phyloP scores from a whole-genome alignment of 1,284 basidiomycete genomes.

The Ganoderma lucidum region DNA sequence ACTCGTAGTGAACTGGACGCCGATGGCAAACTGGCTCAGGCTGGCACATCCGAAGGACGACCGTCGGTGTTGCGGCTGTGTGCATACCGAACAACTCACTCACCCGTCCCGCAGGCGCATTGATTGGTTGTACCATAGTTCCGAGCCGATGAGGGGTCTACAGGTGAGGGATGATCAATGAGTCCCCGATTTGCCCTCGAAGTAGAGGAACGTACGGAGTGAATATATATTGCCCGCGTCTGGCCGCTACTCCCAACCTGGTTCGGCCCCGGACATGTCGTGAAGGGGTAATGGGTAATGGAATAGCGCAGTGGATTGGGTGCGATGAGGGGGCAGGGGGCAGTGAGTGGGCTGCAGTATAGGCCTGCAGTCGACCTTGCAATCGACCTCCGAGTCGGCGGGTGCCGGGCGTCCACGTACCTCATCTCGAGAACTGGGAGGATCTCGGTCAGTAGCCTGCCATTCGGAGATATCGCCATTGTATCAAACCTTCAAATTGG shows the following conservation, averaged over 20 bases:
- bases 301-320: too few species aligned
- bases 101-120: background rate
- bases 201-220: background rate
- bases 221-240: background rate
- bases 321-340: too few species aligned
- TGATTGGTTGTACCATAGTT: background rate
- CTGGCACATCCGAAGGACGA: background rate
- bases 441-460: too few species aligned
- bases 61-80: background rate
- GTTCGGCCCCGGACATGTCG: background rate
- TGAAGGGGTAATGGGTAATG: background rate
- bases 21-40: background rate
- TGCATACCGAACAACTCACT: background rate
- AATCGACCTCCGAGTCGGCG: too few species aligned
- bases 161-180: too few species aligned
- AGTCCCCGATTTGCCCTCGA: background rate
- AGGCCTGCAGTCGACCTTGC: too few species aligned
- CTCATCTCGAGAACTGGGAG: too few species aligned
- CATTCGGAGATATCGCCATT: too few species aligned
- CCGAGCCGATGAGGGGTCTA: background rate
- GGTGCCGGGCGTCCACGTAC: too few species aligned
- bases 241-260: background rate
- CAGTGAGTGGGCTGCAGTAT: too few species aligned
- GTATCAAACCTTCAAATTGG: too few species aligned
- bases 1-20: too few species aligned